Percentiles rank a stretch among this genome's conserved stretches.
phyloP scores from a whole-genome alignment of 2,329 filamentous ascomycete genomes.

The Cadophora luteo-olivacea region DNA sequence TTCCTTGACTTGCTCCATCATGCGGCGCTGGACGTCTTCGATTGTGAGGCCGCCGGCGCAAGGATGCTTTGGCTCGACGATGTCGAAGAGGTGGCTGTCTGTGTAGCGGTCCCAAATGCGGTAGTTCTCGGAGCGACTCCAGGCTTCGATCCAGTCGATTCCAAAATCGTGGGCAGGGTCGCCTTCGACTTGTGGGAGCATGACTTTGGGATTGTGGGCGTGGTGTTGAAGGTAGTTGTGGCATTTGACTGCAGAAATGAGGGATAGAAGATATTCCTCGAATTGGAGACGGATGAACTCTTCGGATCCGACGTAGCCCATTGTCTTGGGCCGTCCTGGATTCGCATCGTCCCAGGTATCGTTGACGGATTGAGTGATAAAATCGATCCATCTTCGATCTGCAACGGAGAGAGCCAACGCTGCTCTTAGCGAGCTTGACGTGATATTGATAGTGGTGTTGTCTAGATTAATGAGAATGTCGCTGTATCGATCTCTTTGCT shows the following conservation, averaged over 20 bases:
- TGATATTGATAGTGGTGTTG: slow-evolving; percentile 83
- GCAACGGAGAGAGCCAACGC: slow-evolving; percentile 82
- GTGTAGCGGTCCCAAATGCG: slow-evolving; percentile 82
- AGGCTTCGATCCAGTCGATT: slow-evolving; percentile 83
- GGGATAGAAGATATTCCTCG: slow-evolving; percentile 90
- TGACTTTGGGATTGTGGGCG: slow-evolving; percentile 62
- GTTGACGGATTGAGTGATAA: slow-evolving; percentile 88
- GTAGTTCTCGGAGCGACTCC: slow-evolving; percentile 90
- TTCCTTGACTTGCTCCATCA: slow-evolving; percentile 91
- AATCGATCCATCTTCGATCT: slow-evolving; percentile 96
- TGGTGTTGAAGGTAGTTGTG: slow-evolving; percentile 69
- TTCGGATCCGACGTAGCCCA: slow-evolving; percentile 94
- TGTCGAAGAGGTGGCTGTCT: slow-evolving; percentile 90
- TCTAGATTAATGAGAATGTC: slow-evolving; percentile 97
- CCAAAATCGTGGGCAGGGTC: slow-evolving; percentile 88
- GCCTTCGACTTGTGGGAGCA: slow-evolving; percentile 73
- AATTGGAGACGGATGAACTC: slow-evolving; percentile 98
- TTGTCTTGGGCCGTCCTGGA: slow-evolving; percentile 86
- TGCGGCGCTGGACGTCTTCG: slow-evolving; percentile 89
- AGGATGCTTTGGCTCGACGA: slow-evolving; percentile 91
- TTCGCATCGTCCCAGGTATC: slow-evolving; percentile 97
- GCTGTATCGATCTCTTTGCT: slow-evolving; percentile 94
- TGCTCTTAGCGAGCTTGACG: slow-evolving; percentile 76
- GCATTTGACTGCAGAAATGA: slow-evolving; percentile 90
- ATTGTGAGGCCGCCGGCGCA: slow-evolving; percentile 92